phyloP scores from a whole-genome alignment of 169 alveolate genomes.

The Plasmodium yoelii region DNA sequence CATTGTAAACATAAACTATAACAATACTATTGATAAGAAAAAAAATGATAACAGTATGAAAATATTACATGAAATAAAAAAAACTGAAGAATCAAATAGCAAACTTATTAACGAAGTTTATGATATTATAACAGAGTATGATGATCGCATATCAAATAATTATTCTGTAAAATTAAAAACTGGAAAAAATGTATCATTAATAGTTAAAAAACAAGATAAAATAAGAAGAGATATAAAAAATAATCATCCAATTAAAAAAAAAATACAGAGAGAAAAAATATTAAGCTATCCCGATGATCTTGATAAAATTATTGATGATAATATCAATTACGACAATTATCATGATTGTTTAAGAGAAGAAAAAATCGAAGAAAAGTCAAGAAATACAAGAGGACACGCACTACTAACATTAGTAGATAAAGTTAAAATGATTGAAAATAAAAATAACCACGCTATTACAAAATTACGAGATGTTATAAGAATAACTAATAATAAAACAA shows the following conservation, averaged over 20 bases:
- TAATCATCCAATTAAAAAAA: conserved; percentile 5
- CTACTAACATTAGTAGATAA: conserved; percentile 61
- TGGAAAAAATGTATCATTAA: conserved; percentile 44
- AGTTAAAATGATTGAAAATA: conserved; percentile 61
- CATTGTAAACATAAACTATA: not conserved
- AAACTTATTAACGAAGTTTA: conserved; percentile 66
- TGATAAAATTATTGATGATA: conserved; percentile 45
- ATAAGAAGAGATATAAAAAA: conserved; percentile 7
- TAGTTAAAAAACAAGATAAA: conserved; percentile 24
- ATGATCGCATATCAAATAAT: conserved; percentile 17
- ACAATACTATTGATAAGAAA: not conserved
- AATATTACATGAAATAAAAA: conserved; percentile 64
- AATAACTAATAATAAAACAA: conserved; percentile 67
- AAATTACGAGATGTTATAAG: conserved; percentile 58
- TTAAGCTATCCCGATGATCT: conserved; percentile 23
- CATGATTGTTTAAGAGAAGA: conserved; percentile 67
- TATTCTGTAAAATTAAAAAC: conserved; percentile 20
- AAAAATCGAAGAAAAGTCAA: conserved; percentile 66
- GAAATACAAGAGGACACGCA: conserved; percentile 71
- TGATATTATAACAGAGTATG: conserved; percentile 60
- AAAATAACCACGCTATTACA: conserved; percentile 48
- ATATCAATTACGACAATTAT: conserved; percentile 24
- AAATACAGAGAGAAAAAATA: conserved; percentile 6
- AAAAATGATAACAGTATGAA: conserved; percentile 46
- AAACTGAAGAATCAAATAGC: conserved; percentile 50